Base-by-base conservation (phyloP, 768 basidiomycete species). In the Pisolithus marmoratus region DNA sequence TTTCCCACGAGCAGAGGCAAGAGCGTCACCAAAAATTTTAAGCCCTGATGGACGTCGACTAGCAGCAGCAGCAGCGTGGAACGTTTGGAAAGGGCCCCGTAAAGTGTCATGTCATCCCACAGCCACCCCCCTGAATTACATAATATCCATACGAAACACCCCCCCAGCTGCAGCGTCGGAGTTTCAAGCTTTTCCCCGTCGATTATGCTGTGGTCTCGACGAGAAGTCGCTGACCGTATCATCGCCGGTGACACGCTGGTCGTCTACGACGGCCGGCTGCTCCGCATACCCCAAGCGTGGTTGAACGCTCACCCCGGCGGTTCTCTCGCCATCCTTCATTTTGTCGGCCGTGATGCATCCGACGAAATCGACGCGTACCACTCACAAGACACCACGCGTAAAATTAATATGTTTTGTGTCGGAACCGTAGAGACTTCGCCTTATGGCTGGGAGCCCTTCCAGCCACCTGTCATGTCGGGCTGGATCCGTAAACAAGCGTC, bases 281-380 rank as follows among this genome's bases (percentile, higher is more conserved):
- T 86, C 47, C 77, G 77, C 44, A 81, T 92, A 14, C 82, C 91
- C 6, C 68, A 74, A 11, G 66, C 74, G 14, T 97, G 94, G 94
- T 82, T 94, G n/a, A 70, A 78, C 4, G 74, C 80, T 4, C 95
- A 98, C 64, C 96, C 96, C 1, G 96, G 96, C 40, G 94, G 95
- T 37, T 68, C 80, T 4, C 84, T 97, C 46, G 79, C 93, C 14
- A 81, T 99, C 52, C 82, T 95, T 23, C 96, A 99, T 70, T 97
- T 94, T 61, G 84, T 97, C 38, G 96, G 95, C 3, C 80, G 95
- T 50, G 94, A 99, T 64, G 94, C 95, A 0, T 81, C 90, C 0
- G 89, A 95, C 72, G 96, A 99, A 68, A 89, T 98, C 31, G 81
- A 90, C 55, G 95, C 93, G 20, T 97, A 89, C 71, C 96, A 99